phyloP scores from a whole-genome alignment of 192 early-diverging fungal species.

The Coemansia sp. region DNA sequence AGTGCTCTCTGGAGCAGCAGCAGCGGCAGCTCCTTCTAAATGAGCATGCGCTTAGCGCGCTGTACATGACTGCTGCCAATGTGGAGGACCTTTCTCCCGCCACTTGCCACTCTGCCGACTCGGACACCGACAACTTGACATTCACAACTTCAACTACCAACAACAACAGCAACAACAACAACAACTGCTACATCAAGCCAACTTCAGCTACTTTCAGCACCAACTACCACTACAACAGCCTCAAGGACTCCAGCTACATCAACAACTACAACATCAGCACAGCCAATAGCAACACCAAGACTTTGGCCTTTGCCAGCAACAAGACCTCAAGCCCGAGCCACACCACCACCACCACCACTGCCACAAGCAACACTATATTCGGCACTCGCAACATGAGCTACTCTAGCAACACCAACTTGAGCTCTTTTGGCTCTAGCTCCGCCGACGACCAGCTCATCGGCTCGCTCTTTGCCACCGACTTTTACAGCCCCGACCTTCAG shows the following conservation, averaged over 20 bases:
- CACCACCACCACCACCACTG: neutral
- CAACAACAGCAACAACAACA: no score
- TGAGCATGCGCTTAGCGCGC: slow-evolving; percentile 17
- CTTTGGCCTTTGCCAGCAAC: no score
- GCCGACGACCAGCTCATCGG: slow-evolving; percentile 18
- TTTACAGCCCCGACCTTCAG: slow-evolving; percentile 16
- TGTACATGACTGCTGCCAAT: slow-evolving; percentile 20
- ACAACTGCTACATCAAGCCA: slow-evolving; percentile 3
- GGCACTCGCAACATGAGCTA: neutral
- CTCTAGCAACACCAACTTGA: neutral
- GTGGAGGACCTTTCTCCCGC: neutral
- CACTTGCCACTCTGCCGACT: slow-evolving; percentile 24
- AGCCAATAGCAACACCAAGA: neutral
- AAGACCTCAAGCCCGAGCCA: slow-evolving; percentile 9
- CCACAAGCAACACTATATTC: neutral
- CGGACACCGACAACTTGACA: slow-evolving; percentile 41
- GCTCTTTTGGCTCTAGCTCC: neutral
- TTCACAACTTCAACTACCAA: no score
- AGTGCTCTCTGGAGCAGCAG: slow-evolving; percentile 1
- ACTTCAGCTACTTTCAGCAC: neutral
- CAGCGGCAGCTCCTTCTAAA: slow-evolving; percentile 14
- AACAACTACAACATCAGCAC: slow-evolving; percentile 8
- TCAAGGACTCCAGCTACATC: no score
- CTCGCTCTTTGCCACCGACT: slow-evolving; percentile 12
- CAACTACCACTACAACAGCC: neutral